Conservation (phyloP, 2,329 filamentous ascomycete genomes). For the Beauveria asiatica region DNA sequence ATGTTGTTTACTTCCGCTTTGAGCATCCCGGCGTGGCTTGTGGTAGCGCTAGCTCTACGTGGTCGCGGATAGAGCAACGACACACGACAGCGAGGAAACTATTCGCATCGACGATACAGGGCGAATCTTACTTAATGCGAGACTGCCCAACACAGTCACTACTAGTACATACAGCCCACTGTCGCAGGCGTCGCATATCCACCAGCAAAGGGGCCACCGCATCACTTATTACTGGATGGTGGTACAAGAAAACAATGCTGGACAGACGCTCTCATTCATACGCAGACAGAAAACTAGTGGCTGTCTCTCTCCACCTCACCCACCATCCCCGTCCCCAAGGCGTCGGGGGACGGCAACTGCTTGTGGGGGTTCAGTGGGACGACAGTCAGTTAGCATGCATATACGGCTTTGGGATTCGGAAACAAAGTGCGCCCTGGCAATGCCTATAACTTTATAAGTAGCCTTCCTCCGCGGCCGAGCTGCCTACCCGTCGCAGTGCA, state of each 20-base stretch:
- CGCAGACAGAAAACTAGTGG: background rate
- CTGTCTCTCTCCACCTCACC: slow-evolving; percentile 5
- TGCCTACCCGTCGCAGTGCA: background rate
- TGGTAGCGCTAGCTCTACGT: background rate
- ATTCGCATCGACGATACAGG: background rate
- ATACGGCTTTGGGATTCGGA: background rate
- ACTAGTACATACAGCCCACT: background rate
- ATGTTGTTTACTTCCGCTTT: slow-evolving; percentile 5
- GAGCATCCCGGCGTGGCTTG: slow-evolving; percentile 9
- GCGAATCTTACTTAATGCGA: background rate
- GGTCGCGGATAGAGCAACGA: background rate
- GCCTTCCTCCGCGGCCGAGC: background rate
- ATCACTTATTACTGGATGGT: background rate
- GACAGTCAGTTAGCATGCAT: background rate
- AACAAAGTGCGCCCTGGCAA: background rate
- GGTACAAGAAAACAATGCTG: background rate
- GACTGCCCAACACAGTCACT: background rate
- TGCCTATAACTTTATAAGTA: slow-evolving; percentile 11
- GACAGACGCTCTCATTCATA: background rate
- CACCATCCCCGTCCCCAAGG: slow-evolving; percentile 1
- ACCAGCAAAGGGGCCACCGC: background rate
- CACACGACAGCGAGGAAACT: background rate
- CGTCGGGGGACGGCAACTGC: background rate
- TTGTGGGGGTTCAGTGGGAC: slow-evolving; percentile 7
- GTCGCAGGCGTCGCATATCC: background rate